These are phyloP conservation scores for Penicillium capsulatum DNA, from an alignment of 2,329 filamentous ascomycete species.

Conservation along the genomic window DNA sequence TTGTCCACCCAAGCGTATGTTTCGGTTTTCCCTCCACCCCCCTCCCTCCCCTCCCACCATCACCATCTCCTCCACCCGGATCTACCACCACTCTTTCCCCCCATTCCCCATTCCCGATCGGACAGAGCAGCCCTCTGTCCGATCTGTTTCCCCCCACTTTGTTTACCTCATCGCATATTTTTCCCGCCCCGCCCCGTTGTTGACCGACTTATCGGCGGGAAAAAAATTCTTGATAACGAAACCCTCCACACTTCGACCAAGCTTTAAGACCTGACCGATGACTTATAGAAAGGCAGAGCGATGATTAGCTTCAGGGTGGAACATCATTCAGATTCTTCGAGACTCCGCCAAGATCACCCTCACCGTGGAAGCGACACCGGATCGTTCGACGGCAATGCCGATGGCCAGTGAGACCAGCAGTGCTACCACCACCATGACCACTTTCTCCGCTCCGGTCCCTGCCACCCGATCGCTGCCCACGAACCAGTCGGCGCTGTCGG, in stretches of 20 bases:
- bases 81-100: not conserved
- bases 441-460: slow-evolving; percentile 39
- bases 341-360: slow-evolving; percentile 35
- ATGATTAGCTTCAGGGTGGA: slow-evolving; percentile 44
- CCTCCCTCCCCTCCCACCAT: slow-evolving; percentile 14
- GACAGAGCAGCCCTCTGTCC: not conserved
- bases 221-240: slow-evolving; percentile 16
- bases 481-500: slow-evolving; percentile 57
- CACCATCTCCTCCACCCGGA: slow-evolving; percentile 4
- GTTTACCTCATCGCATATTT: slow-evolving; percentile 6
- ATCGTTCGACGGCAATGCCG: slow-evolving; percentile 37
- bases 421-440: slow-evolving; percentile 37
- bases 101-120: not conserved
- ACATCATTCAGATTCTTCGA: slow-evolving; percentile 41
- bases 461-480: slow-evolving; percentile 43
- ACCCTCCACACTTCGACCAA: slow-evolving; percentile 1
- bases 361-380: slow-evolving; percentile 32
- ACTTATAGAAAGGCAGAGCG: slow-evolving; percentile 37
- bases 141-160: slow-evolving; percentile 1
- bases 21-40: slow-evolving; percentile 12
- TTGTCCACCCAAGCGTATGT: slow-evolving; percentile 28
- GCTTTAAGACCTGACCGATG: slow-evolving; percentile 25
- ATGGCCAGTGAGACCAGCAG: slow-evolving; percentile 42
- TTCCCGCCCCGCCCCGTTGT: slow-evolving; percentile 6
- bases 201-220: slow-evolving; percentile 10